Evolutionary conservation across 192 early-diverging fungal genomes (phyloP).

Genomic region (Linnemannia exigua): DNA sequence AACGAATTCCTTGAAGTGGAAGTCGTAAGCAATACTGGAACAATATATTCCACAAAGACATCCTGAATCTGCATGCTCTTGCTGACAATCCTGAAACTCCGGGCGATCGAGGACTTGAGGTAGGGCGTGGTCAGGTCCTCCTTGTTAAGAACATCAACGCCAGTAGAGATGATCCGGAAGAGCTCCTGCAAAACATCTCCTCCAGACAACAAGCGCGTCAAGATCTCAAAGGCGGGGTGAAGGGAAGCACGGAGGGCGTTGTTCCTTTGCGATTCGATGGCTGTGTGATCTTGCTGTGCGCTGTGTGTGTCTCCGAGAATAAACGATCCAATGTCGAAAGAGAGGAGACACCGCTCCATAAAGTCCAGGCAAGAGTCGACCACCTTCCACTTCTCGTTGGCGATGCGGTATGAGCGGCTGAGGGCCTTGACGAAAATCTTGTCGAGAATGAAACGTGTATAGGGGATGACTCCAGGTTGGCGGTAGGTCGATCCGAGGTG

Average conservation of each 20-base stretch:
- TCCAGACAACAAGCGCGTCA: conserved; percentile 81
- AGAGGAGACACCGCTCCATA: conserved; percentile 84
- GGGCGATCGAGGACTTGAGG: conserved; percentile 57
- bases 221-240: conserved; percentile 91
- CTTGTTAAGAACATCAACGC: conserved; percentile 73
- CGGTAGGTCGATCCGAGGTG: conserved; percentile 78
- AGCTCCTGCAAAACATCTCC: conserved; percentile 78
- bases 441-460: conserved; percentile 89
- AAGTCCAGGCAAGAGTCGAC: conserved; percentile 78
- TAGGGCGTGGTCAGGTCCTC: conserved; percentile 46
- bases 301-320: conserved; percentile 23
- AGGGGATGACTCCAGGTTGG: conserved; percentile 82
- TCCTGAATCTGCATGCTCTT: conserved; percentile 83
- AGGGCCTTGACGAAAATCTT: conserved; percentile 86
- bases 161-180: conserved; percentile 76
- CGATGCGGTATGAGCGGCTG: conserved; percentile 72
- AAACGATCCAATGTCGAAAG: conserved; percentile 74
- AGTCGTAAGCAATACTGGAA: conserved; percentile 63
- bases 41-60: conserved; percentile 69
- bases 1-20: conserved; percentile 52
- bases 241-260: conserved; percentile 63
- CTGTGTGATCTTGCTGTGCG: conserved; percentile 31
- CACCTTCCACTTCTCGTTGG: conserved; percentile 85
- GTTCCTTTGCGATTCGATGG: conserved; percentile 37
- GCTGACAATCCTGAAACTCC: conserved; percentile 73